Percentiles rank a stretch among this genome's conserved stretches.
phyloP scores from a whole-genome alignment of 2,329 filamentous ascomycete genomes.

The Cladosporium sp. region DNA sequence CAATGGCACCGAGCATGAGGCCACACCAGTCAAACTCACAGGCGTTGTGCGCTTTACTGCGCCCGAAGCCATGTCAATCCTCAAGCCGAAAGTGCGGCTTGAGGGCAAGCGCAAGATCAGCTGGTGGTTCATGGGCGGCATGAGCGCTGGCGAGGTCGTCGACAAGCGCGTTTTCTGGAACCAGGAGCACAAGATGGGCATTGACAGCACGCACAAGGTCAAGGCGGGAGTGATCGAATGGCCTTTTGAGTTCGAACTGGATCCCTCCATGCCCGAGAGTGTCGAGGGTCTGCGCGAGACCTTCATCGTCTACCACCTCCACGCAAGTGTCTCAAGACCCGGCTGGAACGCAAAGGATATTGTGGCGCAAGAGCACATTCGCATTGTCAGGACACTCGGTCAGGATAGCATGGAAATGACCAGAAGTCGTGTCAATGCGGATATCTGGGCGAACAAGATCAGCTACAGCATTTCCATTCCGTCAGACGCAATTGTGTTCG shows the following conservation, averaged over 20 bases:
- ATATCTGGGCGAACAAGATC: constrained; percentile 96
- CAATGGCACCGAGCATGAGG: constrained; percentile 51
- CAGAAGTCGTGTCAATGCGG: constrained; percentile 67
- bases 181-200: constrained; percentile 48
- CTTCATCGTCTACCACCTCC: constrained; percentile 86
- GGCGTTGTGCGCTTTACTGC: constrained; percentile 51
- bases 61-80: constrained; percentile 51
- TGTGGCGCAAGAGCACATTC: constrained; percentile 68
- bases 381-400: constrained; percentile 52
- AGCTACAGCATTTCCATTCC: constrained; percentile 93
- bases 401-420: constrained; percentile 70
- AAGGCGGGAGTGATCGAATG: constrained; percentile 53
- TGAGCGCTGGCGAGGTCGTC: constrained; percentile 44
- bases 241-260: constrained; percentile 53
- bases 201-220: constrained; percentile 52
- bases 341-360: constrained; percentile 89
- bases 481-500: constrained; percentile 91
- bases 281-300: constrained; percentile 86
- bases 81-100: constrained; percentile 49
- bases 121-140: constrained; percentile 42
- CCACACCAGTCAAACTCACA: constrained; percentile 47
- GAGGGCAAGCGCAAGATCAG: constrained; percentile 52
- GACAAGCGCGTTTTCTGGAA: constrained; percentile 52
- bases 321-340: constrained; percentile 77
- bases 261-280: constrained; percentile 68